These are phyloP conservation scores for Trichoderma sp. DNA, from an alignment of 2,329 filamentous ascomycete species.

Conservation along the genomic window DNA sequence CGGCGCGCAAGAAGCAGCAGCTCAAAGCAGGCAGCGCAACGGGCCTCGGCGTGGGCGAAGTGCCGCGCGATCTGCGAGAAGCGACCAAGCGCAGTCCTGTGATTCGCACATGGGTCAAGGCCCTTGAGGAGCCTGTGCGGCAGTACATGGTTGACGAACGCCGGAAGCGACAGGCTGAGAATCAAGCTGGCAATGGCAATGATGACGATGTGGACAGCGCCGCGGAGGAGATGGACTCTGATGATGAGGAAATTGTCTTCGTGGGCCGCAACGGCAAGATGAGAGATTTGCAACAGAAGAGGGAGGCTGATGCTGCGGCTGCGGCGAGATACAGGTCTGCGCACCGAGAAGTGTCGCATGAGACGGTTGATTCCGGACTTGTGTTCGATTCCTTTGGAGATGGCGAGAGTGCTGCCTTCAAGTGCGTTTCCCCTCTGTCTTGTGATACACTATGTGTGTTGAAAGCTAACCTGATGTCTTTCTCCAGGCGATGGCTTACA, in stretches of 20 bases:
- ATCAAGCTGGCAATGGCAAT: neutral
- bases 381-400: slow-evolving; percentile 77
- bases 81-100: slow-evolving; percentile 77
- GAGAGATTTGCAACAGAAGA: slow-evolving; percentile 39
- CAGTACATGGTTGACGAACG: slow-evolving; percentile 62
- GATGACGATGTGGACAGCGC: slow-evolving; percentile 28
- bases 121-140: slow-evolving; percentile 80
- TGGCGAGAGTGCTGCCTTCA: slow-evolving; percentile 76
- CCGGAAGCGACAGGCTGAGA: slow-evolving; percentile 1
- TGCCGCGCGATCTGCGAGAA: slow-evolving; percentile 77
- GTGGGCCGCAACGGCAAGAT: slow-evolving; percentile 67
- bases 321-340: slow-evolving; percentile 47
- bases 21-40: slow-evolving; percentile 41
- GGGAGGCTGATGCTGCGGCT: slow-evolving; percentile 34
- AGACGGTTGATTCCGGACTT: slow-evolving; percentile 60
- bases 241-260: slow-evolving; percentile 89
- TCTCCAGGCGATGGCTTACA: slow-evolving; percentile 76
- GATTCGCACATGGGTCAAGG: slow-evolving; percentile 75
- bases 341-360: slow-evolving; percentile 51
- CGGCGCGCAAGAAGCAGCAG: slow-evolving; percentile 46
- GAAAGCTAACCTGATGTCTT: neutral
- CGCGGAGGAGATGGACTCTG: slow-evolving; percentile 43
- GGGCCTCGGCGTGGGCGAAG: slow-evolving; percentile 49
- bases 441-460: neutral
- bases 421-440: slow-evolving; percentile 50